phyloP scores from a whole-genome alignment of 1,139 yeast species.

The Taiozyma sp. region DNA sequence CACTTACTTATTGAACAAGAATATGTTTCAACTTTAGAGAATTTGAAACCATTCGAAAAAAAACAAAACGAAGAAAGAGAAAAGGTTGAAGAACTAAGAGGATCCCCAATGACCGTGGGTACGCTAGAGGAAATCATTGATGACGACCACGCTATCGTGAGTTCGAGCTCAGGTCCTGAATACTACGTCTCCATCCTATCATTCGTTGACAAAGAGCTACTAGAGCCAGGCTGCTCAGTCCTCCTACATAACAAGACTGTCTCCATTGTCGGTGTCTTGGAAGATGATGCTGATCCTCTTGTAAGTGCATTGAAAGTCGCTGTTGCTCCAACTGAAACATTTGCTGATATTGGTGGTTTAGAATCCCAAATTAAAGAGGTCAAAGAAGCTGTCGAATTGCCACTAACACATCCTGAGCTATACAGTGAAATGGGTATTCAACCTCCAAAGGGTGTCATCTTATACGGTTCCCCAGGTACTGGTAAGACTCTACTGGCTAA shows the following conservation, averaged over 20 bases:
- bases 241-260: slow-evolving; percentile 93
- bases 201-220: slow-evolving; percentile 93
- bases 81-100: slow-evolving; percentile 92
- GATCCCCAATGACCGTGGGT: slow-evolving; percentile 96
- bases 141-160: slow-evolving; percentile 98
- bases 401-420: slow-evolving; percentile 94
- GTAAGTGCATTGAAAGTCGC: slow-evolving; percentile 97
- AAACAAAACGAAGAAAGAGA: slow-evolving; percentile 95
- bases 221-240: slow-evolving; percentile 98
- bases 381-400: slow-evolving; percentile 96
- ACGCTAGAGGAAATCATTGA: slow-evolving; percentile 95
- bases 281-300: slow-evolving; percentile 98
- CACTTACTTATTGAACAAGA: slow-evolving; percentile 94
- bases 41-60: slow-evolving; percentile 93
- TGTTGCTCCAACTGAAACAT: slow-evolving; percentile 94
- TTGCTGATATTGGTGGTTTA: slow-evolving; percentile 96
- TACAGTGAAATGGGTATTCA: slow-evolving; percentile 99
- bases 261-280: slow-evolving; percentile 90
- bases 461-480: slow-evolving; percentile 99
- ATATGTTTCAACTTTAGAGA: slow-evolving; percentile 92
- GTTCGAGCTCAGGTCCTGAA: slow-evolving; percentile 94
- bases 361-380: slow-evolving; percentile 97
- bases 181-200: slow-evolving; percentile 94
- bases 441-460: slow-evolving; percentile 98
- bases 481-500: slow-evolving; percentile 96